Conservation (phyloP, 345 rosid genomes). For the Streptanthus diversifolius region DNA sequence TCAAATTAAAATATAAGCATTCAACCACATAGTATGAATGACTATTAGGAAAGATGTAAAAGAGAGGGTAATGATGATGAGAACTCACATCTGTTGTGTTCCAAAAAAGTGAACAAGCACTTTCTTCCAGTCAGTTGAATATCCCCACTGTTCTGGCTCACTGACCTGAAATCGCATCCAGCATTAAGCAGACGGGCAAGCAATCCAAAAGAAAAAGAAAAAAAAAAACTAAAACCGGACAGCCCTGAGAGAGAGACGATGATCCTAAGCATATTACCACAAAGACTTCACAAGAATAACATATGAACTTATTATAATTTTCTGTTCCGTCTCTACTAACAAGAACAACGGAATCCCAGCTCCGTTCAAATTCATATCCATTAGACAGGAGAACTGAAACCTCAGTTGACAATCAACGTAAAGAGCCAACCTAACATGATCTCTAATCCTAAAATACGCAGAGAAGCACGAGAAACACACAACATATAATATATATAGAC, state of each 20-base stretch:
- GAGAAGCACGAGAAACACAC: background rate
- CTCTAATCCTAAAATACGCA: background rate
- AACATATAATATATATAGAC: background rate
- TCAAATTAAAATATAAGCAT: background rate
- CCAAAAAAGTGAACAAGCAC: constrained; percentile 93
- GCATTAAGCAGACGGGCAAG: constrained; percentile 21
- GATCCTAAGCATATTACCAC: background rate
- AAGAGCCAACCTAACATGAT: constrained; percentile 8
- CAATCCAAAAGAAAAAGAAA: background rate
- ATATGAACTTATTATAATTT: background rate
- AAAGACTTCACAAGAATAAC: background rate
- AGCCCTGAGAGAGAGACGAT: background rate
- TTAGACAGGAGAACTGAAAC: background rate
- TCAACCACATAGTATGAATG: background rate
- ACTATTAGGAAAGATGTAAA: background rate
- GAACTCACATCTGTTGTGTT: constrained; percentile 92
- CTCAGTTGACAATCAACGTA: background rate
- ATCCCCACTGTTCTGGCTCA: constrained; percentile 96
- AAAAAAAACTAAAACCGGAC: background rate
- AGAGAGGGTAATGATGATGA: background rate
- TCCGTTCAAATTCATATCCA: background rate
- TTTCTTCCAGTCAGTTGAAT: constrained; percentile 81
- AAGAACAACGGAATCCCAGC: background rate
- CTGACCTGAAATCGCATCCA: constrained; percentile 62
- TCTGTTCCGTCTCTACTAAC: background rate